Evolutionary conservation across 306 rosid species (phyloP), one percentile per base, ranked within the genome.

Genomic region (Lathyrus oleraceus): DNA sequence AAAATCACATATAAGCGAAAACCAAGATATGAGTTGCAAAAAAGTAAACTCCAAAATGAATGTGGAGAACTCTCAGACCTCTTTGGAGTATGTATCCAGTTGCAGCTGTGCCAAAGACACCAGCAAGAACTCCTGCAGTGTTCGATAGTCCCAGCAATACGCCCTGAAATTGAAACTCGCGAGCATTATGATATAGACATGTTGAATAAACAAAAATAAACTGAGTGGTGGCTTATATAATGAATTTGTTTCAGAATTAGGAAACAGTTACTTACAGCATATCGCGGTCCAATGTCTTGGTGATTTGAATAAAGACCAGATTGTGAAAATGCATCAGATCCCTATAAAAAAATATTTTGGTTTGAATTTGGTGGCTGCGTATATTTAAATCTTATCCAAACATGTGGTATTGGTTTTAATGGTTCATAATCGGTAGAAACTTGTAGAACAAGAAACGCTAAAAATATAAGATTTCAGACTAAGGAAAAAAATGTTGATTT

Each of bases 41-140:
- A 16, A 75, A 16, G 53, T 53, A 28, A 25, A 66, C 38, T 60
- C 16, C 35, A 36, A 21, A 58, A 23, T 16, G 28, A 15, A 25
- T 40, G 32, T 20, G 67, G 23, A 51, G 54, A 19, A 64, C 15
- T 20, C 62, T 45, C 58, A 28, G 16, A 83, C 98, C 98, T 83
- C 81, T 80, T 72, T 92, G 98, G 77, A 89, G 96, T 76, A 92
- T 89, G 85, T 83, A 88, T 47, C 96, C 96, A 0, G 98, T 92
- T 71, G 98, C 98, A 65, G 96, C 96, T 25, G 96, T 89, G 63
- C 96, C 98, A 20, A 92, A 88, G 70, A 88, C 92, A 68, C 98
- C 98, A 1, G 98, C 98, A 35, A 92, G 91, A 72, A 92, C 98
- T 60, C 98, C 98, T 15, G 96, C 98, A 0, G 98, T 88, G 78